Conservation (phyloP, 139 green algal genomes). For the Closterium sp. region DNA sequence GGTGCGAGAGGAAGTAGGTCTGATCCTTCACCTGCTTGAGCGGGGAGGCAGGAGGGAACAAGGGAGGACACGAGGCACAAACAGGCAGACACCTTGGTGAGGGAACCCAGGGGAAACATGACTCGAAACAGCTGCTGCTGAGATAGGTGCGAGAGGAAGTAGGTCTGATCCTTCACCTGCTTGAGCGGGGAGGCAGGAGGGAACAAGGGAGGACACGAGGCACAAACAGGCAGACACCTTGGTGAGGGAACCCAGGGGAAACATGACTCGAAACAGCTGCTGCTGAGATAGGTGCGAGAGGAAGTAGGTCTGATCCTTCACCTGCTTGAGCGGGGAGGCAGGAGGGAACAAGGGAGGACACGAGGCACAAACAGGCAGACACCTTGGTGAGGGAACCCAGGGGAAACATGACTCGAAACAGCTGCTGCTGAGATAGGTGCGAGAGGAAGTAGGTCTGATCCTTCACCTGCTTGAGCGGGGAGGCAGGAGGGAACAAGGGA, state of each 20-base stretch:
- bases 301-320: slow-evolving; percentile 60
- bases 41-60: no score
- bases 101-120: slow-evolving; percentile 87
- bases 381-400: slow-evolving; percentile 82
- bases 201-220: no score
- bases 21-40: slow-evolving; percentile 54
- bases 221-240: slow-evolving; percentile 65
- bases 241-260: slow-evolving; percentile 84
- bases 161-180: slow-evolving; percentile 58
- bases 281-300: slow-evolving; percentile 48
- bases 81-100: slow-evolving; percentile 74
- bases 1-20: slow-evolving; percentile 53
- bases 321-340: no score
- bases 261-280: slow-evolving; percentile 81
- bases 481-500: not conserved
- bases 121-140: slow-evolving; percentile 71
- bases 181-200: no score
- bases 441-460: slow-evolving; percentile 59
- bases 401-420: slow-evolving; percentile 83
- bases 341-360: no score
- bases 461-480: slow-evolving; percentile 36
- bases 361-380: no score
- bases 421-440: slow-evolving; percentile 64
- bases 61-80: no score
- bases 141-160: slow-evolving; percentile 51